Evolutionary conservation across 768 basidiomycete species (phyloP).

Genomic region (Kondoa subrosea): DNA sequence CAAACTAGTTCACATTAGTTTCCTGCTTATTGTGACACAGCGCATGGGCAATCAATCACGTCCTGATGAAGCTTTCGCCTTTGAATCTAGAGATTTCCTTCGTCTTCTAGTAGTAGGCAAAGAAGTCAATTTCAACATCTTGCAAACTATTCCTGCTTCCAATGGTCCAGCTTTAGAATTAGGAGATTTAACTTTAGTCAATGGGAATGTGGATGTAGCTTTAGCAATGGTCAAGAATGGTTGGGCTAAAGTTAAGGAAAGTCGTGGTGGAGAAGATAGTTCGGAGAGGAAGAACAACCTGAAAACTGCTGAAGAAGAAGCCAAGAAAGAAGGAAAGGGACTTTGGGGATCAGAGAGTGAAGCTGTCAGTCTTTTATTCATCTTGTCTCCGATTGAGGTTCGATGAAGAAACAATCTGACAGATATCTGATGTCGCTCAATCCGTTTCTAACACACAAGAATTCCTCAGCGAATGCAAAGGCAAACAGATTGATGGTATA

Average conservation of each 20-base stretch:
- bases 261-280: constrained; percentile 45
- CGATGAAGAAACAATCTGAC: constrained; percentile 33
- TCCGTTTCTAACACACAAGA: constrained; percentile 51
- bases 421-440: constrained; percentile 31
- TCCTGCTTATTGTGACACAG: constrained; percentile 41
- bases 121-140: constrained; percentile 65
- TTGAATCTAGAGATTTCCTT: constrained; percentile 81
- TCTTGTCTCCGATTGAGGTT: neutral
- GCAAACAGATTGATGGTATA: constrained; percentile 69
- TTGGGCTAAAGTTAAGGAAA: constrained; percentile 64
- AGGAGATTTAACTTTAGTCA: constrained; percentile 40
- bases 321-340: constrained; percentile 56
- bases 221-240: constrained; percentile 65
- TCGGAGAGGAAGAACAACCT: constrained; percentile 59
- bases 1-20: neutral
- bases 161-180: constrained; percentile 58
- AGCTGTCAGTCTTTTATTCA: constrained; percentile 8
- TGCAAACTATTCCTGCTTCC: constrained; percentile 51
- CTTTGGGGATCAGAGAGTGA: constrained; percentile 45
- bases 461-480: constrained; percentile 81
- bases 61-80: constrained; percentile 90
- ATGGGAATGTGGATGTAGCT: constrained; percentile 54
- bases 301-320: constrained; percentile 58
- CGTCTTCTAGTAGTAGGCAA: constrained; percentile 75
- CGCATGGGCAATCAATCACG: constrained; percentile 62